Evolutionary conservation across 1,284 basidiomycete genomes (phyloP), one percentile per base, ranked within the genome.

Genomic region (Lignosus rhinocerotis): DNA sequence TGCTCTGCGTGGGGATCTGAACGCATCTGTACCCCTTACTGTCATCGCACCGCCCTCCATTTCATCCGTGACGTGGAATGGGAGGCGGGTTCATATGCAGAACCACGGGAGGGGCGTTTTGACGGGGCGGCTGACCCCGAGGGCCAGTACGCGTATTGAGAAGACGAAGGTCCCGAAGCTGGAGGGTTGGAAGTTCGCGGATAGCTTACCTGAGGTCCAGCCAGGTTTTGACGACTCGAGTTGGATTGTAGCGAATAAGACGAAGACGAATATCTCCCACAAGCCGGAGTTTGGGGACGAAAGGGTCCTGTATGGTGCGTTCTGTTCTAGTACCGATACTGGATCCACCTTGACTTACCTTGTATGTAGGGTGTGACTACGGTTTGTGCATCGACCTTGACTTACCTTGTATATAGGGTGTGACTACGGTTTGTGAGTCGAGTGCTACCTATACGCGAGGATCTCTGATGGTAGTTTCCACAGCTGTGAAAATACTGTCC

Each of bases 351-450:
- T 17, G 21, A 16, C 52, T 55, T 9, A 57, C 25, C 9, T 16
- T 57, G 17, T 34, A 10, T 36, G 5, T 21, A 69, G 71, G 88
- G 1, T 92, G 90, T 67, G 90, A 92, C 69, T 93, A 92, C 72
- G 87, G 84, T 48, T 92, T 87, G 90, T 92, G 0, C 17, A 16
- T n/a, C 2, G n/a, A 6, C 25, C 7, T 21, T 17, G 21, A 16
- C 52, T 55, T 9, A 57, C 25, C 9, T 16, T 57, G 17, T 34
- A 10, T 36, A 3, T 21, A 69, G 71, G 88, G 1, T 92, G 90
- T 67, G 90, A 92, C 69, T 93, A 92, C 72, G 87, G 84, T 48
- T 92, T 87, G 90, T 92, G 60, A 71, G 86, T 78, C n/a, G 10
- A 19, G 21, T 36, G 11, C 44, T 47, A 19, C 16, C 36, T 10